These are phyloP conservation scores for Chaetomiaceae sp. DNA, from an alignment of 2,329 filamentous ascomycete species.

Conservation along the genomic window DNA sequence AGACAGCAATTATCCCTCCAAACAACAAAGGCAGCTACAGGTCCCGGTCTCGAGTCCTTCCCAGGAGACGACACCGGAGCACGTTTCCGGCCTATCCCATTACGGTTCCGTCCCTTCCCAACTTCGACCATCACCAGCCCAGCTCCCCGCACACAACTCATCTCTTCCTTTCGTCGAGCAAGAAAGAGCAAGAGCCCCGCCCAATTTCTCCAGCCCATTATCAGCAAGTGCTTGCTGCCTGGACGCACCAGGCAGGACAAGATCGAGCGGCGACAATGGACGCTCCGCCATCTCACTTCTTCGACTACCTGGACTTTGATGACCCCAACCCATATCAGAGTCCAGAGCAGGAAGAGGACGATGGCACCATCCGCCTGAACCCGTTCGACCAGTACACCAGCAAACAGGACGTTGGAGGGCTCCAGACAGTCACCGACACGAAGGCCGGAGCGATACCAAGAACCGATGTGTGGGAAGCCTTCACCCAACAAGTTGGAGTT, in stretches of 20 bases:
- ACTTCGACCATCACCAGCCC: no score
- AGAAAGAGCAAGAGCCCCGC: no score
- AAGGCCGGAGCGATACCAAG: constrained; percentile 5
- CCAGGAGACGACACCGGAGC: constrained; percentile 6
- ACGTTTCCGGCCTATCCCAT: constrained; percentile 9
- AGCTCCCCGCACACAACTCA: no score
- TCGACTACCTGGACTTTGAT: constrained; percentile 24
- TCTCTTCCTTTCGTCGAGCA: no score
- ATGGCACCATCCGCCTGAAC: constrained; percentile 9
- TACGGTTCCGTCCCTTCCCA: not conserved
- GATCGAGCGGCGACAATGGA: constrained; percentile 21
- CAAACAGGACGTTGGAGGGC: constrained; percentile 11
- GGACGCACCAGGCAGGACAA: no score
- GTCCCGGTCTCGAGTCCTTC: not conserved
- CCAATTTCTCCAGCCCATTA: no score
- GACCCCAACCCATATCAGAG: constrained; percentile 20
- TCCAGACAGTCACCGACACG: constrained; percentile 6
- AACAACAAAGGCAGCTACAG: not conserved
- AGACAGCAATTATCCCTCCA: no score
- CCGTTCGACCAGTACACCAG: constrained; percentile 12
- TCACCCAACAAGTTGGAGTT: constrained; percentile 14
- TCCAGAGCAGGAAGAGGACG: constrained; percentile 17
- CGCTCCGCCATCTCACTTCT: constrained; percentile 21
- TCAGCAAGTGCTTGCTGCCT: not conserved
- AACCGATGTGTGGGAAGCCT: constrained; percentile 14